These are phyloP conservation scores for Kwoniella heveanensis DNA, from an alignment of 768 basidiomycete genomes.

Conservation along the genomic window DNA sequence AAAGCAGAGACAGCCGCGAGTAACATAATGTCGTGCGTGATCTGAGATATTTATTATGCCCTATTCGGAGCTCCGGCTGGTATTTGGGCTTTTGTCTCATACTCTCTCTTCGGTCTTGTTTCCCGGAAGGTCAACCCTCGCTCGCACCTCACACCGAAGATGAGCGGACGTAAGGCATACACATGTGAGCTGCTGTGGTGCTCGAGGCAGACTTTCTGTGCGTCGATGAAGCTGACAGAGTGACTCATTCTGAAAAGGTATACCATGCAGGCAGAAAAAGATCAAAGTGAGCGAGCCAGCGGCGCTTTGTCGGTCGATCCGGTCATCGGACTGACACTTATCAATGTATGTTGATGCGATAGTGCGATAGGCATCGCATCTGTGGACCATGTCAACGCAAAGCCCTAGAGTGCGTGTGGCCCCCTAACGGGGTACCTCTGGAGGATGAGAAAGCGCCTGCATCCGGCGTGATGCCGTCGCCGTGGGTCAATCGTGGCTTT, in stretches of 20 bases:
- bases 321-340: no score
- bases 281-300: slow-evolving; percentile 12
- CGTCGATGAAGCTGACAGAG: background rate
- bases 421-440: slow-evolving; percentile 10
- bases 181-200: slow-evolving; percentile 11
- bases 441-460: background rate
- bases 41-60: no score
- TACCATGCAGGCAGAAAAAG: slow-evolving; percentile 15
- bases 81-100: background rate
- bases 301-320: no score
- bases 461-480: no score
- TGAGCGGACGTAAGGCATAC: slow-evolving; percentile 16
- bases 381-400: slow-evolving; percentile 16
- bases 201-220: background rate
- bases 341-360: no score
- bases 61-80: background rate
- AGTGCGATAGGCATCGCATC: slow-evolving; percentile 20
- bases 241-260: slow-evolving; percentile 5
- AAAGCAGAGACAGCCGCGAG: background rate
- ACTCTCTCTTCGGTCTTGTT: background rate
- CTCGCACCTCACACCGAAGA: no score
- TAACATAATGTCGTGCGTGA: no score
- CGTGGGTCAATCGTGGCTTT: no score
- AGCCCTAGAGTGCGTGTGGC: slow-evolving; percentile 11
- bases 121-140: no score